Base-by-base conservation (phyloP, 768 basidiomycete species). In the Termitomyces sp. region DNA sequence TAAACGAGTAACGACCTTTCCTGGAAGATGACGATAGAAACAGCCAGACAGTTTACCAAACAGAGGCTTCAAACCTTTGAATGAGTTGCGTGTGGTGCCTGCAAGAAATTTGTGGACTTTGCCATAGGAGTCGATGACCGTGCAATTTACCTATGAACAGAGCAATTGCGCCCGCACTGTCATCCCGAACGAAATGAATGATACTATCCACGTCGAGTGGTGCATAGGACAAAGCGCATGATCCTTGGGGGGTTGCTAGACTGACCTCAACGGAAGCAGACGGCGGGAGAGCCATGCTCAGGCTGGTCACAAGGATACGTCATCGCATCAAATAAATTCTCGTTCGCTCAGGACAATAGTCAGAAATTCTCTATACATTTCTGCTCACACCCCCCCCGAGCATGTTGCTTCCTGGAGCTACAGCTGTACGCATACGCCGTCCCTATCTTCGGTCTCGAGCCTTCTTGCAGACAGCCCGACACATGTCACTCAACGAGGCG, bases 71-170 rank as follows among this genome's bases (percentile, higher is more conserved):
- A 25, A 67, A 89, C 92, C 92, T 83, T 88, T 80, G 76, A 94
- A 94, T 0, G 87, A 87, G 71, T 94, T 88, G 60, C 93, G 84
- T 6, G 93, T 96, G 14, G 92, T 92, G 8, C 81, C 79, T 82
- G 50, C n/a, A 57, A 40, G 20, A 46, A 11, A 50, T 36, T 34
- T 42, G 50, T 60, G 11, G 50, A 47, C 31, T 20, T 34, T 50
- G 49, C 20, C 47, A 59, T 6, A 11, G 8, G 51, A 12, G 48
- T 38, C 11, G 11, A n/a, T 31, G 31, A n/a, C n/a, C 17, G 32
- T 49, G 9, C 9, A 7, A 40, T 66, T 55, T 54, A 76, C 93
- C 93, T 57, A 94, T 83, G 75, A 96, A 94, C 3, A 86, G 76
- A 10, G 86, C 85, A 11, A 81, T 86, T 38, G 90, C 92, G 6